phyloP scores from a whole-genome alignment of 495 filamentous ascomycete species.

The Aspergillus ellipticus region DNA sequence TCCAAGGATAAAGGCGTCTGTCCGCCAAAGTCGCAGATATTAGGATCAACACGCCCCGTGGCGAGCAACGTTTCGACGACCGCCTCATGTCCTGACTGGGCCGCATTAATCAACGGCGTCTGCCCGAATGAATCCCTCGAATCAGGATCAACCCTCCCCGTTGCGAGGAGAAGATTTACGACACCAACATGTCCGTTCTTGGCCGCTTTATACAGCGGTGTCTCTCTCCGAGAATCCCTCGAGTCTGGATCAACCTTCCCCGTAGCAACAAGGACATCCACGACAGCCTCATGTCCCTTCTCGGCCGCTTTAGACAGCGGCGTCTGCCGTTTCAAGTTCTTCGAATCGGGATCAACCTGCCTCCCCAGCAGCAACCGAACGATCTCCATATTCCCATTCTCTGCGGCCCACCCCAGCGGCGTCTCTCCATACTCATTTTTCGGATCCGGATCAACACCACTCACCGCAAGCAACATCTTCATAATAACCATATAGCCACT shows the following conservation, averaged over 20 bases:
- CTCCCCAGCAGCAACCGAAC: not conserved
- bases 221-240: not conserved
- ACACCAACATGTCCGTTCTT: not conserved
- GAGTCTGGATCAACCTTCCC: not conserved
- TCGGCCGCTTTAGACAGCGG: not conserved
- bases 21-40: not conserved
- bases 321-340: not conserved
- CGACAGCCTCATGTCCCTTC: not conserved
- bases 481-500: not conserved
- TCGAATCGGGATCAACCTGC: not conserved
- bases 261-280: not conserved
- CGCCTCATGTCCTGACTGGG: not conserved
- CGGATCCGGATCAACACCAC: not conserved
- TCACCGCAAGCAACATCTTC: not conserved
- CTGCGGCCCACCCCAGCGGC: not conserved
- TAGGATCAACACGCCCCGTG: not conserved
- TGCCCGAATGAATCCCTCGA: not conserved
- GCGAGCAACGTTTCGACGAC: not conserved
- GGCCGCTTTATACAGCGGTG: not conserved
- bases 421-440: not conserved
- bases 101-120: not conserved
- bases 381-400: not conserved
- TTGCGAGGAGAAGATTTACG: not conserved
- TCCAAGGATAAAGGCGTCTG: not conserved
- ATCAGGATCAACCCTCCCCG: not conserved